Base-by-base conservation (phyloP, 768 basidiomycete genomes). In the Phanerodontia chrysosporium region DNA sequence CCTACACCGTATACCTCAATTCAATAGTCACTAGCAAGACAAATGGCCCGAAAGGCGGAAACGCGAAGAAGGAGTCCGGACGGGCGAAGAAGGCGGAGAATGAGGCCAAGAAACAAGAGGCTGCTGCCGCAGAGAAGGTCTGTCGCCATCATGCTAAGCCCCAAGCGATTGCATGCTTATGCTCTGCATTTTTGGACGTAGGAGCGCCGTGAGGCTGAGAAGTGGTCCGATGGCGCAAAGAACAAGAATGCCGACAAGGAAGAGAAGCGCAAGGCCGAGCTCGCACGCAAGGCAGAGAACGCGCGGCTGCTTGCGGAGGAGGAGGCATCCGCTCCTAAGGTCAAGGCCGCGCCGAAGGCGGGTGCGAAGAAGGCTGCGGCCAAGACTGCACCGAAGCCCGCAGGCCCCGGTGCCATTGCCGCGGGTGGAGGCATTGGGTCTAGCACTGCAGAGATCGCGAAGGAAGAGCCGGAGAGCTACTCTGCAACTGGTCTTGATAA, bases 21-120 rank as follows among this genome's bases (percentile, higher is more conserved):
- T 4, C 18, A 8, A 4, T 8, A 7, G 4, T 4, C 4, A 9
- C 6, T 49, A 22, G 45, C 29, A 32, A 14, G 6, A 29, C 36
- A 3, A 18, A 95, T 95, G 95, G 74, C 95, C 94, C 95, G 0
- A 92, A 92, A 73, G 90, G 87, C 62, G 84, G 81, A 65, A 96
- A 94, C 78, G 79, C 91, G 58, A 97, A 96, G 85, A 96, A 96
- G 72, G 95, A 96, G 73, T 74, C 84, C 45, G 94, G 95, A 3
- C 75, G 90, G 55, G 89, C 94, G 0, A 95, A 92, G 75, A 97
- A 97, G 72, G 91, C 91, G 25, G 90, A 95, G 69, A 95, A 93
- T 69, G 91, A 92, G 69, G 78, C 82, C 9, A 92, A 88, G 78
- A 95, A 94, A 73, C 80, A 83, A 61, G 83, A 80, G 6, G 79